Evolutionary conservation across 2,329 filamentous ascomycete species (phyloP).

Genomic region (Dactylellina haptotyla): DNA sequence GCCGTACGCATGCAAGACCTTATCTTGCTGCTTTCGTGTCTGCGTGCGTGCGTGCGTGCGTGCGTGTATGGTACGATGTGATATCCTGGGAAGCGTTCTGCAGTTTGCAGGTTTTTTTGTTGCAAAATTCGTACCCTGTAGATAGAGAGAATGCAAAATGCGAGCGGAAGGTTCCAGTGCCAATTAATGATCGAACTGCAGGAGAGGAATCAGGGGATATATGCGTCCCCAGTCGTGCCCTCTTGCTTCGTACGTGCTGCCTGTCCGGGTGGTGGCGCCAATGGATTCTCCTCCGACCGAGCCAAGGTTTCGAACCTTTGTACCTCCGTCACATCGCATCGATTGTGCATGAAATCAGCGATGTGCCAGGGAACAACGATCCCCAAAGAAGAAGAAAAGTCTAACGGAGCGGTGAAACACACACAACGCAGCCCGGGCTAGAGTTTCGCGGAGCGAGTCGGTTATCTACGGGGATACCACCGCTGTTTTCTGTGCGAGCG

Average conservation of each 20-base stretch:
- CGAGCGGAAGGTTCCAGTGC: neutral
- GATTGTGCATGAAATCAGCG: slow-evolving; percentile 12
- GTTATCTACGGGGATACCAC: slow-evolving; percentile 45
- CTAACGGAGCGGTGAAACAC: slow-evolving; percentile 22
- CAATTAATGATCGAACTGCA: too few species aligned
- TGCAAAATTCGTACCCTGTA: neutral
- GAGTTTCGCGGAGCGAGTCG: too few species aligned
- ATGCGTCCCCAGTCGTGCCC: neutral
- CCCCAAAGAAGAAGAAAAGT: slow-evolving; percentile 18
- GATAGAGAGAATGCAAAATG: neutral
- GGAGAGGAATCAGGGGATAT: neutral
- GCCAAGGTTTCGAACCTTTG: slow-evolving; percentile 8
- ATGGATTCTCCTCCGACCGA: slow-evolving; percentile 3
- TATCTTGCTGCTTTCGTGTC: slow-evolving; percentile 36
- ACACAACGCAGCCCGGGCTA: slow-evolving; percentile 30
- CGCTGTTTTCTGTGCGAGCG: neutral
- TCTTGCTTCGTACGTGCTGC: neutral
- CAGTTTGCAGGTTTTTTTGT: slow-evolving; percentile 15
- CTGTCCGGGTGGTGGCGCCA: neutral
- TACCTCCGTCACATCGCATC: slow-evolving; percentile 19
- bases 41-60: too few species aligned
- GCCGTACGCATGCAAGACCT: slow-evolving; percentile 40
- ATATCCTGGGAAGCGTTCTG: slow-evolving; percentile 3
- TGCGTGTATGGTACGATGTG: slow-evolving; percentile 20
- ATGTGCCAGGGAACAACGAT: neutral